phyloP scores from a whole-genome alignment of 495 filamentous ascomycete genomes.

The Xylaria curta region DNA sequence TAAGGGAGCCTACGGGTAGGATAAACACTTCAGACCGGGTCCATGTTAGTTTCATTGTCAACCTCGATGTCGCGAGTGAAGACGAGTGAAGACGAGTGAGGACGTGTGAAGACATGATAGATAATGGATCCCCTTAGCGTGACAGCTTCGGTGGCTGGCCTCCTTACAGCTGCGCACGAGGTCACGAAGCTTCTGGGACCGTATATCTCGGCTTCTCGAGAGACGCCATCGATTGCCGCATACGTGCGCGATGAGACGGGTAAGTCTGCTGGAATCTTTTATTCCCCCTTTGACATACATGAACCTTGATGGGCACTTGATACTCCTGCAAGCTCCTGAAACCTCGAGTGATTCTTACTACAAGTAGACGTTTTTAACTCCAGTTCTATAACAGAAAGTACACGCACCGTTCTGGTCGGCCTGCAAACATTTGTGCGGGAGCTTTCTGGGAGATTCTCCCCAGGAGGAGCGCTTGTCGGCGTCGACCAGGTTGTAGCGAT shows the following conservation, averaged over 20 bases:
- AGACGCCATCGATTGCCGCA: conserved; percentile 29
- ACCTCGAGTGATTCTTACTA: no score
- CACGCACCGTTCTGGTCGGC: conserved; percentile 23
- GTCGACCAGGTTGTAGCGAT: conserved; percentile 36
- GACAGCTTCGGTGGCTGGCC: conserved; percentile 31
- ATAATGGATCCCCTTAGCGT: conserved; percentile 35
- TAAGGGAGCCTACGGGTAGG: not conserved
- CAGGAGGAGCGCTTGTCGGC: conserved; percentile 22
- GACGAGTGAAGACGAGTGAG: not conserved
- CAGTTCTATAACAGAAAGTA: no score
- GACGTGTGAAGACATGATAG: not conserved
- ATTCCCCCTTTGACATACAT: no score
- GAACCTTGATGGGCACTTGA: no score
- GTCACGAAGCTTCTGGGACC: conserved; percentile 30
- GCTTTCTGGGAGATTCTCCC: not conserved
- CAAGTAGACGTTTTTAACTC: no score
- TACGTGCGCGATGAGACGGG: conserved; percentile 31
- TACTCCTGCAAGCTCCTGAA: no score
- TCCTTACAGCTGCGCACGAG: conserved; percentile 29
- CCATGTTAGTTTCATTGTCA: not conserved
- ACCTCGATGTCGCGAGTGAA: not conserved
- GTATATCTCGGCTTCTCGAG: conserved; percentile 29
- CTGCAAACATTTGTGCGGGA: conserved; percentile 21
- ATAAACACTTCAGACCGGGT: not conserved
- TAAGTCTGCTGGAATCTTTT: no score